Base-by-base conservation (phyloP, 1,284 basidiomycete species). In the Hemileia vastatrix region DNA sequence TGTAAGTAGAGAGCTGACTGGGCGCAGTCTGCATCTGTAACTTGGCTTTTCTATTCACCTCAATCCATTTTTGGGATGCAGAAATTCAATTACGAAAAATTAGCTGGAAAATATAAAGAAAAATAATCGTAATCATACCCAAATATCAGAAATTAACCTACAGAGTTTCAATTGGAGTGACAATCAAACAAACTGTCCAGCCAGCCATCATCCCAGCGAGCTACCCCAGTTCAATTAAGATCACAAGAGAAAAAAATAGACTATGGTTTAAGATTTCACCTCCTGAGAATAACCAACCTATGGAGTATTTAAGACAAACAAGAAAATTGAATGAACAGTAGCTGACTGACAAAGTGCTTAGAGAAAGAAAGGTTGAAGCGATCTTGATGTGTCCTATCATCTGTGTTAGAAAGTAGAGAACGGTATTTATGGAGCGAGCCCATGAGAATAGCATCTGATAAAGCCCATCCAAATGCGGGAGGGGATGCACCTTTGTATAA, bases 131-230 rank as follows among this genome's bases (percentile, higher is more conserved):
- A 15, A 45, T 15, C 43, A 18, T 15, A 15, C n/a, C 15, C 15
- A 18, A 15, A 15, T 18, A 45, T 15, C 43, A 18, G 15, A 45
- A 45, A 45, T n/a, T n/a, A n/a, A 84, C 83, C 81, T 86, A 87
- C 56, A 87, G 74, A 57, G 83, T 79, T 70, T 88, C 87, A 52
- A 88, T 80, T 0, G 87, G 87, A 1, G 84, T 86, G 1, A 85
- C 84, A 23, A 88, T 76, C 19, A 85, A 68, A 53, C 72, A 84
- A 80, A 86, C 88, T 2, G 87, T 89, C 75, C 82, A 80, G 2
- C 87, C 87, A 4, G 87, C 87, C 67, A 83, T 80, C n/a, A 87
- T 73, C 0, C 87, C 87, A 1, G 87, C 85, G 21, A 86, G 59
- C 40, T 43, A 43, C n/a, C 40, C 40, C 40, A 36, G 15, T 23